Base-by-base conservation (phyloP, 257 asterid genomes). In the Lycium ferocissimum region DNA sequence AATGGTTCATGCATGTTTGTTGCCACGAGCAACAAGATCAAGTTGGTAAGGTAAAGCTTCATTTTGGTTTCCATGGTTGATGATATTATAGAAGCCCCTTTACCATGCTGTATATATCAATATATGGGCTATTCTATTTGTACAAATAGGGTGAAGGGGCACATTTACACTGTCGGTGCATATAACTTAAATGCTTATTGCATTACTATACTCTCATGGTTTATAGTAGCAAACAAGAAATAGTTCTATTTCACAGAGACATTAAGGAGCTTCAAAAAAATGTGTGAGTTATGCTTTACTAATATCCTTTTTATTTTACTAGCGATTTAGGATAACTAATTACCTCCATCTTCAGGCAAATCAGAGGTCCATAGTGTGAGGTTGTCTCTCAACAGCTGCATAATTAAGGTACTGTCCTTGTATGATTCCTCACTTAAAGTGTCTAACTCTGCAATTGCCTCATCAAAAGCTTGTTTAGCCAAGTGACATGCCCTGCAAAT, bases 391-490 rank as follows among this genome's bases (percentile, higher is more conserved):
- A 95, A 88, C 33, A 95, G 93, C 91, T 95, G 98, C 99, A 95
- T 95, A 35, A 95, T 95, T 88, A 95, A 93, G 87, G 97, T 94
- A 91, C 99, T 94, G 85, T 95, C 99, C 89, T 95, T 95, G 15
- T 95, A 95, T 22, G 99, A 95, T 89, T 95, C 99, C 88, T 95
- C 99, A 49, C 94, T 94, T 92, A 94, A 88, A 11, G 97, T 93
- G 89, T 95, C 99, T 89, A 94, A 86, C 90, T 95, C 97, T 22
- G 97, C 95, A 76, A 94, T 94, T 13, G 98, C 99, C 85, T 95
- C 99, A 53, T 95, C 99, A 83, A 95, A 94, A 8, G 99, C 99
- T 89, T 94, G 99, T 83, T 95, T 95, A 5, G 99, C 99, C 94
- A 95, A 89, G 79, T 95, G 95, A 87, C 97, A 95, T 1, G 99